These are phyloP conservation scores for Ramalina intermedia DNA, from an alignment of 495 filamentous ascomycete genomes.

Conservation along the genomic window DNA sequence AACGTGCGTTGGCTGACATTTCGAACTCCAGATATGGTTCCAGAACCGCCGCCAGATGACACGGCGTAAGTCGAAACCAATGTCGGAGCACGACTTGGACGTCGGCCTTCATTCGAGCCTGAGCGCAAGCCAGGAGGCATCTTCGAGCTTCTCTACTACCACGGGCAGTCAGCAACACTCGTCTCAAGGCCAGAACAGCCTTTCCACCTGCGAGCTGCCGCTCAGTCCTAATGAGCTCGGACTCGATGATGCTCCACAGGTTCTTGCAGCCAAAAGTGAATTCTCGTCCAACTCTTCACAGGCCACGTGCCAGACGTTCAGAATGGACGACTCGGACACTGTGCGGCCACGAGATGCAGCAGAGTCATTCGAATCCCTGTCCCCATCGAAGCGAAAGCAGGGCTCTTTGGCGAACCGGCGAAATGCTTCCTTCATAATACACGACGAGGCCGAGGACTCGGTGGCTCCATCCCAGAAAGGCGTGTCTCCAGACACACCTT, in stretches of 20 bases:
- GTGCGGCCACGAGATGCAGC: constrained; percentile 1
- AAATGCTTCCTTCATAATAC: constrained; percentile 22
- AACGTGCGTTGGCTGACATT: not conserved
- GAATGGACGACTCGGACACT: not conserved
- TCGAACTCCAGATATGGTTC: constrained; percentile 76
- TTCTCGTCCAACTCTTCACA: not conserved
- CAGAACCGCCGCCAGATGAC: constrained; percentile 94
- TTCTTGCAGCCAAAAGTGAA: too few species aligned
- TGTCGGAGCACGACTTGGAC: constrained; percentile 67
- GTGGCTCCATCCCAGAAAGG: not conserved
- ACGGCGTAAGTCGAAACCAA: constrained; percentile 75
- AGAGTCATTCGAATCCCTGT: constrained; percentile 1
- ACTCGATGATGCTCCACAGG: too few species aligned
- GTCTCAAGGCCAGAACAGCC: constrained; percentile 2
- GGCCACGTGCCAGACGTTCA: constrained; percentile 1
- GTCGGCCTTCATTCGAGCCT: constrained; percentile 17
- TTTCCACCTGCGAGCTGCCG: not conserved
- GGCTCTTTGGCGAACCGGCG: constrained; percentile 29
- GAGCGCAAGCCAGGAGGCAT: not conserved
- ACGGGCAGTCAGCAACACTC: constrained; percentile 4
- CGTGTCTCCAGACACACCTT: not conserved
- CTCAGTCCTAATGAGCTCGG: too few species aligned
- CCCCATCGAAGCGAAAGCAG: not conserved
- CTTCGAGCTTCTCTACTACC: constrained; percentile 1
- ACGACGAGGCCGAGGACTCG: constrained; percentile 3